A percentile compares a stretch with the other conserved stretches of the same genome.
These are phyloP conservation scores for Areca catechu DNA, from an alignment of 176 grass and related monocot species.

Conservation along the genomic window DNA sequence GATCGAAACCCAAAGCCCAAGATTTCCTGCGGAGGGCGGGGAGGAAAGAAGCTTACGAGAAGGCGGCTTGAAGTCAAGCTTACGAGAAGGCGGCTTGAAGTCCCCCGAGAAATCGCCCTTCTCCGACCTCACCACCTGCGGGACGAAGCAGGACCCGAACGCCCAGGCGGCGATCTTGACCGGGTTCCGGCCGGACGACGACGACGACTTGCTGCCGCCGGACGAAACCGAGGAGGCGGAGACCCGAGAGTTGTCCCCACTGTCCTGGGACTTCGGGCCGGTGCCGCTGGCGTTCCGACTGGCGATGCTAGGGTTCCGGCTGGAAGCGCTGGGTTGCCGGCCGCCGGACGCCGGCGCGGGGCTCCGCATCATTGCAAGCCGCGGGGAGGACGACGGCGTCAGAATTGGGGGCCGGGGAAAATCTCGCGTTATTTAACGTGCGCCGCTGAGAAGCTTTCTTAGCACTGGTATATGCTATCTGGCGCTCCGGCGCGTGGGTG, in stretches of 20 bases:
- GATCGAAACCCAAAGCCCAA: too few relatives aligned
- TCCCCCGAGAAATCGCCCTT: neutral
- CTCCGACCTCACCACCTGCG: neutral
- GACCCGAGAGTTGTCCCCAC: neutral
- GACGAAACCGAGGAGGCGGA: neutral
- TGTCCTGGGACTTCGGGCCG: neutral
- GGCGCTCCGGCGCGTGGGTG: too few relatives aligned
- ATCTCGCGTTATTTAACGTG: too few relatives aligned
- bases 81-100: neutral
- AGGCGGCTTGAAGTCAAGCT: neutral
- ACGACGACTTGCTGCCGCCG: neutral
- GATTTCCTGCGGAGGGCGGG: too few relatives aligned
- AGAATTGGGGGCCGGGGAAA: too few relatives aligned
- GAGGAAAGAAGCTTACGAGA: conserved; percentile 2
- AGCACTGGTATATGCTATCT: too few relatives aligned
- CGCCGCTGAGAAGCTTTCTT: too few relatives aligned
- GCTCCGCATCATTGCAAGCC: neutral
- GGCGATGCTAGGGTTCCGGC: neutral
- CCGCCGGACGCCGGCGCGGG: neutral
- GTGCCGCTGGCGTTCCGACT: neutral
- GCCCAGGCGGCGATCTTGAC: neutral
- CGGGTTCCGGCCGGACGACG: neutral
- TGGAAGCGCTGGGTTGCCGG: too few relatives aligned
- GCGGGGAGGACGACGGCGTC: neutral
- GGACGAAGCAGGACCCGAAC: neutral